Evolutionary conservation across 345 rosid species (phyloP), one percentile per base, ranked within the genome.

Genomic region (Erodium maritimum): DNA sequence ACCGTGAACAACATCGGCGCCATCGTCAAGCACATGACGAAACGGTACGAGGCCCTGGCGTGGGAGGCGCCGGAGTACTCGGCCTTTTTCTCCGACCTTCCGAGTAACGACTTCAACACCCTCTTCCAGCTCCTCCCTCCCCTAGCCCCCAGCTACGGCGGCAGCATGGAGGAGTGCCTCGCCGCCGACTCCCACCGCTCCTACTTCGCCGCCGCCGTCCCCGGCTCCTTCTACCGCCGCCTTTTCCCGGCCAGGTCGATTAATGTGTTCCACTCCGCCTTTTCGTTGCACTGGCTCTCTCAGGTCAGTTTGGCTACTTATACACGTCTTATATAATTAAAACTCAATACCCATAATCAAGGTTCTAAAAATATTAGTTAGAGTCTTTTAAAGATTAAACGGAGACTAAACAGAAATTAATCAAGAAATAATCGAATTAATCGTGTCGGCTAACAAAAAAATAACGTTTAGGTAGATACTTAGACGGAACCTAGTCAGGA

Each of bases 281-380:
- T 91, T 64, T 91, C 91, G 19, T 71, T 91, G 77, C 98, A 91
- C 45, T 91, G 98, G 98, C 90, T 91, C 57, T 91, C 98, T 25
- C 96, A 91, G 97, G 97, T 65, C 17, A 53, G 14, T 19, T 34
- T 1, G 17, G 48, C 17, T 19, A 50, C 19, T 19, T 8, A 25
- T n/a, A n/a, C n/a, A n/a, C n/a, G n/a, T n/a, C n/a, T n/a, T n/a
- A n/a, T n/a, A n/a, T n/a, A n/a, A n/a, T n/a, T n/a, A n/a, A n/a
- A n/a, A n/a, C n/a, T n/a, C n/a, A n/a, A n/a, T n/a, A n/a, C n/a
- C n/a, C n/a, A n/a, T n/a, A n/a, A n/a, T n/a, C n/a, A n/a, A n/a
- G n/a, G n/a, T n/a, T n/a, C n/a, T n/a, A n/a, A n/a, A n/a, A n/a
- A n/a, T n/a, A n/a, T n/a, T n/a, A n/a, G n/a, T n/a, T n/a, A n/a